Evolutionary conservation across 805 yeast genomes (phyloP), one percentile per base, ranked within the genome.

Genomic region (Ascoidea rubescens): DNA sequence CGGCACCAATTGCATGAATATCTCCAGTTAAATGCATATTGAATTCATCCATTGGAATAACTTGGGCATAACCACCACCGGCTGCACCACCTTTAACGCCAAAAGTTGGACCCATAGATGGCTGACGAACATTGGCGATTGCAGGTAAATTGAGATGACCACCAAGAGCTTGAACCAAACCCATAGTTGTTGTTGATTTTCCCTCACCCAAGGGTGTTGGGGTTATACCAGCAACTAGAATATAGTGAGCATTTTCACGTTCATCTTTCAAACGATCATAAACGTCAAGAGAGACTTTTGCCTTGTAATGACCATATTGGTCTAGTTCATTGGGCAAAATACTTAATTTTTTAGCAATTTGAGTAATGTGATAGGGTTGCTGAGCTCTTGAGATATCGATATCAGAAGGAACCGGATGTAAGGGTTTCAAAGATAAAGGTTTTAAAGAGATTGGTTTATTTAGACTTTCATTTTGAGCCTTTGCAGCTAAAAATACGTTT

Each of bases 31-130:
- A 75, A 67, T 91, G 98, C 87, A 93, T 80, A 72, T 93, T 91
- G 75, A 91, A 91, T 70, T 91, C 97, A 68, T 91, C 99, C 97
- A 91, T 91, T 51, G 98, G 98, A 60, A 91, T 90, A 48, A 91
- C 98, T 71, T 91, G 98, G 1, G 98, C 78, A 68, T 89, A 91
- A 49, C 98, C 98, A 65, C 98, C 99, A 61, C 99, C 99, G 17
- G 98, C 98, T 53, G 99, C 99, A 68, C 98, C 98, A 63, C 99
- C 99, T 71, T 91, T 91, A 61, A 91, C 89, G 67, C 99, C 99
- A 62, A 91, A 91, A 17, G 98, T 91, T 50, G 99, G 99, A 45
- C 98, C 98, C 96, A 91, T 88, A 7, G 95, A 85, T 32, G 98
- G 98, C 67, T 91, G 99, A 67, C 99, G 85, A 50, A 91, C 96